Percentiles rank a stretch among this genome's conserved stretches.
These are phyloP conservation scores for Suhomyces sp. DNA, from an alignment of 805 yeast genomes.

Conservation along the genomic window DNA sequence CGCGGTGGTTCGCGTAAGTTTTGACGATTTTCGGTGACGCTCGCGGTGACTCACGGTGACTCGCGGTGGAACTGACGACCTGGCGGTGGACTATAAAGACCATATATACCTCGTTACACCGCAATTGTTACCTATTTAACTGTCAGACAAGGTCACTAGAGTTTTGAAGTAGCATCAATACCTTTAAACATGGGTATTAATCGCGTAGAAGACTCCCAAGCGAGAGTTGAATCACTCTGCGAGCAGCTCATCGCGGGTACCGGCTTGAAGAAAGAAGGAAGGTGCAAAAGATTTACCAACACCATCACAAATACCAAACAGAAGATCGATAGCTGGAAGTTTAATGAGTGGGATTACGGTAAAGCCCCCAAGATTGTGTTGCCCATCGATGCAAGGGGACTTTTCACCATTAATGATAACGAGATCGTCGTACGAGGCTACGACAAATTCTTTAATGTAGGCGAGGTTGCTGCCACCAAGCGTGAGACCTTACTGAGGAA, in stretches of 20 bases:
- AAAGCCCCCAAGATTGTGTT: slow-evolving; percentile 45
- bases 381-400: slow-evolving; percentile 80
- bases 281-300: slow-evolving; percentile 14
- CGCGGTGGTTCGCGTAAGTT: too few species aligned
- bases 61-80: not conserved
- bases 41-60: not conserved
- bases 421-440: slow-evolving; percentile 79
- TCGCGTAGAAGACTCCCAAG: not conserved
- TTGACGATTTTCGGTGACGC: too few species aligned
- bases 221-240: slow-evolving; percentile 2
- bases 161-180: too few species aligned
- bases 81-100: not conserved
- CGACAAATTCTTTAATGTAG: slow-evolving; percentile 86
- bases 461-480: slow-evolving; percentile 57
- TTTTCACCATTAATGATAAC: slow-evolving; percentile 53
- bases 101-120: too few species aligned
- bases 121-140: not conserved
- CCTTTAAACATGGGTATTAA: not conserved
- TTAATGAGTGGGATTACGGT: slow-evolving; percentile 86
- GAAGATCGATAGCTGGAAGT: slow-evolving; percentile 59
- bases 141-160: not conserved
- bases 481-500: slow-evolving; percentile 40
- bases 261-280: slow-evolving; percentile 20
- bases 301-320: slow-evolving; percentile 9
- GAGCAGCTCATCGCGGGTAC: slow-evolving; percentile 17